Evolutionary conservation across 1,284 basidiomycete species (phyloP), one percentile per base, ranked within the genome.

Genomic region (Thecaphora thlaspeos): DNA sequence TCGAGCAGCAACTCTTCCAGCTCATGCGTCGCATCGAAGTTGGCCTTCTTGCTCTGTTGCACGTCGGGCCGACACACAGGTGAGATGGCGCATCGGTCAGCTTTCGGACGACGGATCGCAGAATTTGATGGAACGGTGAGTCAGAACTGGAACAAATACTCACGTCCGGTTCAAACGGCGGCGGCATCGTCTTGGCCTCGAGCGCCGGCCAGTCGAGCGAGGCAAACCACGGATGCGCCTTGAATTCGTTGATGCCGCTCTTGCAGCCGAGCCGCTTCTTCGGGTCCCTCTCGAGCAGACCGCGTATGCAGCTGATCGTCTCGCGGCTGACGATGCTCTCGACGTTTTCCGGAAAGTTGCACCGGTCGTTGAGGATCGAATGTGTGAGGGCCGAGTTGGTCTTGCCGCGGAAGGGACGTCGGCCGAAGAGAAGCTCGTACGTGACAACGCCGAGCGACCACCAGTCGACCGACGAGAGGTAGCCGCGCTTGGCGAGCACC

Each of bases 21-120:
- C 79, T 98, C 94, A 77, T 97, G 93, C 15, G 94, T 95, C n/a
- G 93, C 93, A 76, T 98, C 94, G 78, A 97, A 98, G 79, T 98
- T 97, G 19, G 94, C 91, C 79, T 94, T 94, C 81, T 96, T 96
- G 87, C 91, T 95, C 24, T 36, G 21, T 22, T n/a, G 26, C 26
- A n/a, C n/a, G n/a, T n/a, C n/a, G n/a, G n/a, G n/a, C n/a, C n/a
- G n/a, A n/a, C n/a, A n/a, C n/a, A n/a, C n/a, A n/a, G n/a, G n/a
- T n/a, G n/a, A n/a, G n/a, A n/a, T n/a, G n/a, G n/a, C n/a, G n/a
- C n/a, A n/a, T n/a, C n/a, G 26, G 26, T 28, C 26, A 28, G 26
- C 26, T 5, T 28, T 28, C 26, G 7, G 7, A 28, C 11, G n/a
- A 22, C 5, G 26, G 23, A 41, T 49, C 40, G 11, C 5, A 5